phyloP scores from a whole-genome alignment of 345 rosid genomes.

The Erucastrum elatum region DNA sequence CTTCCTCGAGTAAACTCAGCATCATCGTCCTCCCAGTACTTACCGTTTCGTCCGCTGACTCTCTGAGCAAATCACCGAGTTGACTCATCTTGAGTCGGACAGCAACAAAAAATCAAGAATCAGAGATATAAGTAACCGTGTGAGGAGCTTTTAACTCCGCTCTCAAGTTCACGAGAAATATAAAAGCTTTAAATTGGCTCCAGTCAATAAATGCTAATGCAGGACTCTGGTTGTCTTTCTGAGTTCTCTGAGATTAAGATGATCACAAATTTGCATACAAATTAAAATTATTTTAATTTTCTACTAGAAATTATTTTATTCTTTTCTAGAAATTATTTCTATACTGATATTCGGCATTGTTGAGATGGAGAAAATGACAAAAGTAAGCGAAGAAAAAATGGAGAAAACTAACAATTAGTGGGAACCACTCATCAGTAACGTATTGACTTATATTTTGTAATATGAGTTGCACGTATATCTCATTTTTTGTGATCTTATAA shows the following conservation, averaged over 20 bases:
- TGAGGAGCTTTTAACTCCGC: not conserved
- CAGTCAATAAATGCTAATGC: constrained; percentile 30
- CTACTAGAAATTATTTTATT: not conserved
- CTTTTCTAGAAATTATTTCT: not conserved
- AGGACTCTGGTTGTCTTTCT: constrained; percentile 13
- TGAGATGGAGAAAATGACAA: constrained; percentile 28
- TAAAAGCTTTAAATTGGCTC: constrained; percentile 31
- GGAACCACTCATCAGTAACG: constrained; percentile 34
- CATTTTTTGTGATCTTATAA: not conserved
- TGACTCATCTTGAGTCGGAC: constrained; percentile 34
- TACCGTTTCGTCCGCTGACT: constrained; percentile 20
- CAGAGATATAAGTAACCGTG: not conserved
- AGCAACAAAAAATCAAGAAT: not conserved
- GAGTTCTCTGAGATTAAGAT: not conserved
- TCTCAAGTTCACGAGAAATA: constrained; percentile 33
- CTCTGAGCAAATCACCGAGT: constrained; percentile 39
- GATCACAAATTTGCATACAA: constrained; percentile 19
- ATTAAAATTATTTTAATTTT: not conserved
- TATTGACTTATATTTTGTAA: constrained; percentile 32
- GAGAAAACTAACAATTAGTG: constrained; percentile 9
- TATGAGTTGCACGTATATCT: constrained; percentile 22
- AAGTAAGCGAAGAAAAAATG: constrained; percentile 1
- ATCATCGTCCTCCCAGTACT: constrained; percentile 33
- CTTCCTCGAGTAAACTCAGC: constrained; percentile 33
- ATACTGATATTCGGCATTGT: not conserved